phyloP scores from a whole-genome alignment of 2,329 filamentous ascomycete genomes.

The Lachnellula subtilissima region DNA sequence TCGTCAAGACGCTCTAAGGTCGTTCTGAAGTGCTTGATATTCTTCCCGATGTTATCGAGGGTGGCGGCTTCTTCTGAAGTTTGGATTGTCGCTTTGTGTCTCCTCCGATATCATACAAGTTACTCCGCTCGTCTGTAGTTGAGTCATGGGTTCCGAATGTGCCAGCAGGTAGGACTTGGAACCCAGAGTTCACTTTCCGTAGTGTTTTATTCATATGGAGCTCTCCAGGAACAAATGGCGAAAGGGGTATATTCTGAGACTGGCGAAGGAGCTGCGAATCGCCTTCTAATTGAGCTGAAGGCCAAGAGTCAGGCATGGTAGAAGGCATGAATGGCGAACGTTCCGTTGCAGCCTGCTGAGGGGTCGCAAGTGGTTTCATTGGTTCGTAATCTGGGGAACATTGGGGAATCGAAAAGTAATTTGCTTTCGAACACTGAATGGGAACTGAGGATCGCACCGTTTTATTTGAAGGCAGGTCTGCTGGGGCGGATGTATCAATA shows the following conservation, averaged over 20 bases:
- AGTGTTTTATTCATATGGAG: slow-evolving; percentile 33
- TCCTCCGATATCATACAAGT: slow-evolving; percentile 12
- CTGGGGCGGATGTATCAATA: background rate
- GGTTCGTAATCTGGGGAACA: slow-evolving; percentile 15
- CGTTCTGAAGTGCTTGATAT: slow-evolving; percentile 10
- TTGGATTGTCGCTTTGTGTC: slow-evolving; percentile 33
- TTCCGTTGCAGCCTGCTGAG: slow-evolving; percentile 6
- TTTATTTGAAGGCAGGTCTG: slow-evolving; percentile 4
- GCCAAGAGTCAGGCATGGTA: background rate
- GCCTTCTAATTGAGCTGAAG: background rate
- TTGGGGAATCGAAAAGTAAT: slow-evolving; percentile 21
- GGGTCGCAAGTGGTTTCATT: slow-evolving; percentile 20
- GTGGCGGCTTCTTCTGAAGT: slow-evolving; percentile 38
- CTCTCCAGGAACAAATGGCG: slow-evolving; percentile 35
- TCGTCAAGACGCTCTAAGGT: slow-evolving; percentile 5
- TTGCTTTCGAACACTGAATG: slow-evolving; percentile 12
- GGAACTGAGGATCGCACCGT: slow-evolving; percentile 4
- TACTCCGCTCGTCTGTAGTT: slow-evolving; percentile 4
- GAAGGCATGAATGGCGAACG: background rate
- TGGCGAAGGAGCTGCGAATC: slow-evolving; percentile 10
- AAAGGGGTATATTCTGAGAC: slow-evolving; percentile 8
- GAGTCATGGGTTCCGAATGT: slow-evolving; percentile 27
- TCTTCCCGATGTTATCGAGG: slow-evolving; percentile 13
- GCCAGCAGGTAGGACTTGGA: slow-evolving; percentile 38
- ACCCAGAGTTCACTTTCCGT: slow-evolving; percentile 36